Base-by-base conservation (phyloP, 2,329 filamentous ascomycete genomes). In the Tolypocladium pustulatum region DNA sequence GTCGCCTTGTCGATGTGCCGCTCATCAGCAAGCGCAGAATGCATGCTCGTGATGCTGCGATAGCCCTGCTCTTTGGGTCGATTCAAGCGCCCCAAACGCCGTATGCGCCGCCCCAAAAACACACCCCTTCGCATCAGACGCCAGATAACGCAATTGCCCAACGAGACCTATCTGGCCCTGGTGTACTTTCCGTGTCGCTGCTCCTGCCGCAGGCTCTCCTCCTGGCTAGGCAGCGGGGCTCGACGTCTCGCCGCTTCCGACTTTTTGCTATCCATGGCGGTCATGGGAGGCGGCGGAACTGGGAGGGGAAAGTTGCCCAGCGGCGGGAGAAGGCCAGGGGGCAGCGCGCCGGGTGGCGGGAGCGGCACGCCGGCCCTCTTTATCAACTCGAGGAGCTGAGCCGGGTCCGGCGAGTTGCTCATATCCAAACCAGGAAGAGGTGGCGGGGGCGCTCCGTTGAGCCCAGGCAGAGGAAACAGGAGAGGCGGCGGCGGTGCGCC, bases 171-270 rank as follows among this genome's bases (percentile, higher is more conserved):
- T 13, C 66, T 78, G 32, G 76, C 69, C 55, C 81, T 72, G 20
- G 82, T 86, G 66, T 84, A 87, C 62, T 85, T 79, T 4, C 84
- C 84, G 57, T 78, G 77, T 59, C 81, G 81, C 77, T 93, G 90
- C 72, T 93, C 89, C 71, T 87, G 84, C 64, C 86, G 83, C 65
- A 95, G 73, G 65, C 89, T 92, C 69, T 94, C 91, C 68, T 89
- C 85, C 73, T 95, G 91, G 69, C 89, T 92, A 0, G 91, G 91
- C 51, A 96, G 73, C 10, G 89, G 90, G 7, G 82, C 89, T 61
- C 88, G 80, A 22, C 84, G 75, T 6, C 73, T 69, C 40, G 66
- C 71, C 27, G 66, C 69, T 15, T 71, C 73, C 65, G 70, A 65
- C 59, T 72, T 67, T 59, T 72, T 68, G 56, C 60, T 69, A 7